A percentile compares a stretch with the other conserved stretches of the same genome.
phyloP scores from a whole-genome alignment of 169 alveolate genomes.

The Plasmodium vinckei region DNA sequence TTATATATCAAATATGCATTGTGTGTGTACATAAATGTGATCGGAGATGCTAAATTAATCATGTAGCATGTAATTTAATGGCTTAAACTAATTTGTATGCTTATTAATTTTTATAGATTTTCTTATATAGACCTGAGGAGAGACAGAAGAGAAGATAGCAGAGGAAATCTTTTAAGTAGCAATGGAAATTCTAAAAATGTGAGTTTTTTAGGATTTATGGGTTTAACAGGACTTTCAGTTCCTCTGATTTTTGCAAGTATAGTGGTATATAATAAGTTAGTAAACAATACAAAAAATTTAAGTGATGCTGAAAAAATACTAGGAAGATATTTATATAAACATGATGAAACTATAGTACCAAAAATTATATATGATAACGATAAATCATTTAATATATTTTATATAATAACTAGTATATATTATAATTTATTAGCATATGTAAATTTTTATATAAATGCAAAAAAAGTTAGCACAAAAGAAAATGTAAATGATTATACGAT shows the following conservation, averaged over 20 bases:
- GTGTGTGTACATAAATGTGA: not conserved
- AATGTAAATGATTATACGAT: conserved; percentile 37
- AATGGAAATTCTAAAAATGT: conserved; percentile 1
- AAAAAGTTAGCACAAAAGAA: conserved; percentile 33
- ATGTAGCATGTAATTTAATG: no score
- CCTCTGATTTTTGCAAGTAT: conserved; percentile 36
- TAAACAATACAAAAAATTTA: conserved; percentile 48
- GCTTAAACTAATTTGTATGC: not conserved
- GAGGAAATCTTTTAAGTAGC: conserved; percentile 11
- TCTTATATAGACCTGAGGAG: conserved; percentile 36
- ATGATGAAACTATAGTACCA: conserved; percentile 3
- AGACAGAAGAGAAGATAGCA: conserved; percentile 25
- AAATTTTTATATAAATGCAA: conserved; percentile 62
- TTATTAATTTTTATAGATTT: conserved; percentile 8
- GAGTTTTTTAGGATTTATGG: conserved; percentile 23
- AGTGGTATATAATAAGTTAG: conserved; percentile 40
- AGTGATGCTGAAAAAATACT: conserved; percentile 38
- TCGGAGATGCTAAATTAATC: no score
- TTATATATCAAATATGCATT: no score
- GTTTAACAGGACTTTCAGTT: conserved; percentile 34
- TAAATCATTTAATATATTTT: conserved; percentile 32
- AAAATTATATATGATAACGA: conserved; percentile 21
- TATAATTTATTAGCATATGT: conserved; percentile 22
- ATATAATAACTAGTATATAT: conserved; percentile 33
- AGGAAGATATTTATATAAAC: conserved; percentile 63